Evolutionary conservation across 441 rosid genomes (phyloP), one percentile per base, ranked within the genome.

Genomic region (Pelargonium fulgidum): DNA sequence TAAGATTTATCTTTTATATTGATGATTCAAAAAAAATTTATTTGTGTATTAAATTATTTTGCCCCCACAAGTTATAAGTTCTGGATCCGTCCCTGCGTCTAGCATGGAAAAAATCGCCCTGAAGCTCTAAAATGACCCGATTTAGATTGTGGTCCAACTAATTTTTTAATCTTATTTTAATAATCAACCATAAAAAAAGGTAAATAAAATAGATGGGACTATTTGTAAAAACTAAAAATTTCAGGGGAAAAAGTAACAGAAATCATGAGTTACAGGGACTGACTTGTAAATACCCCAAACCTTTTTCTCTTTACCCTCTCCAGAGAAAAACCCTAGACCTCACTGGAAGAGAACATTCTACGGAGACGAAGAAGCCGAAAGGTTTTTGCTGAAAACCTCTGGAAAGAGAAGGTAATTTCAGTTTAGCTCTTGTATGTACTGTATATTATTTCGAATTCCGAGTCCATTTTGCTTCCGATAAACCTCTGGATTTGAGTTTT

Each of bases 221-320:
- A 52, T 4, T 52, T 52, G 59, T 14, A n/a, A 52, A 52, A 52
- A 52, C 17, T n/a, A 1, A 52, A 14, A 52, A 8, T 14, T 14
- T 4, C 7, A 0, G 59, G 59, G 59, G 2, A 1, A 12, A 12
- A 16, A 52, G 19, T 16, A 14, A n/a, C 17, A 5, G 17, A 6
- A 52, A 1, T 0, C 13, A 14, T 14, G 8, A 52, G 3, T 6
- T 52, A 52, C 19, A 52, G 59, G 59, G 59, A 52, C 59, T 52
- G 17, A 52, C 8, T 19, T 3, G 19, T 19, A 47, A 52, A n/a
- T 52, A 19, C 0, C 59, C 58, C 59, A 33, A 33, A 33, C 39
- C 39, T 33, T 33, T 33, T 52, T 52, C 59, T 52, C 59, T 52
- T 52, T n/a, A 52, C 52, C 59, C 17, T 52, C 59, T 52, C 59